phyloP scores from a whole-genome alignment of 768 basidiomycete genomes.

The Lepiota brunneoincarnata region DNA sequence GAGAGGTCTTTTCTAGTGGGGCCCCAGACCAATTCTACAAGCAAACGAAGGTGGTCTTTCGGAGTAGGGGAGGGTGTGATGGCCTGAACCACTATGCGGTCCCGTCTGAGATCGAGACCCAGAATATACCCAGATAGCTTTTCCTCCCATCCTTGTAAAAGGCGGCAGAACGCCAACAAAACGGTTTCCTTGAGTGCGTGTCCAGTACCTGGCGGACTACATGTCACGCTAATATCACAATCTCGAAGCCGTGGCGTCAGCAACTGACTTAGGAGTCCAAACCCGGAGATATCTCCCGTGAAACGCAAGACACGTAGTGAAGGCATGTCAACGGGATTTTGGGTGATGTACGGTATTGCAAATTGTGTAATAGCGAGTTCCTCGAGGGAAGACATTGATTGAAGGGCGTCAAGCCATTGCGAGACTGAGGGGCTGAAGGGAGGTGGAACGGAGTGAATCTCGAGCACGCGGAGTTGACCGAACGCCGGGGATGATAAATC shows the following conservation, averaged over 20 bases:
- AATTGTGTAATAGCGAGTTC: neutral
- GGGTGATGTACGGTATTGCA: no score
- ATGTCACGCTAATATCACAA: neutral
- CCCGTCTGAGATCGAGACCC: neutral
- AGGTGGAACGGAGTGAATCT: neutral
- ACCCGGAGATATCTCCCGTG: neutral
- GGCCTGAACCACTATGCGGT: neutral
- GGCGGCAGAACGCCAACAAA: neutral
- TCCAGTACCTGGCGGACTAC: neutral
- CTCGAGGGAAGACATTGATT: neutral
- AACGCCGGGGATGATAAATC: neutral
- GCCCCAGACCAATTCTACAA: neutral
- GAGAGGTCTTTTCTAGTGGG: neutral
- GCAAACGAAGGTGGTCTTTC: neutral
- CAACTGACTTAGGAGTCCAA: neutral
- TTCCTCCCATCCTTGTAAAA: neutral
- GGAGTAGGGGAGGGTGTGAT: neutral
- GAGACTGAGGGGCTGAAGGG: neutral
- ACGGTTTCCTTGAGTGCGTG: neutral
- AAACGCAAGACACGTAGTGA: neutral
- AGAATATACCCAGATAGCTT: neutral
- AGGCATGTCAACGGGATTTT: neutral
- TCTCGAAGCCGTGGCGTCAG: neutral
- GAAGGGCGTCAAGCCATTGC: slow-evolving; percentile 1
- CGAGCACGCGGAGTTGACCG: neutral